These are phyloP conservation scores for Pseudoscleropodium purum DNA, from an alignment of 225 moss, liverwort and hornwort genomes.

Conservation along the genomic window DNA sequence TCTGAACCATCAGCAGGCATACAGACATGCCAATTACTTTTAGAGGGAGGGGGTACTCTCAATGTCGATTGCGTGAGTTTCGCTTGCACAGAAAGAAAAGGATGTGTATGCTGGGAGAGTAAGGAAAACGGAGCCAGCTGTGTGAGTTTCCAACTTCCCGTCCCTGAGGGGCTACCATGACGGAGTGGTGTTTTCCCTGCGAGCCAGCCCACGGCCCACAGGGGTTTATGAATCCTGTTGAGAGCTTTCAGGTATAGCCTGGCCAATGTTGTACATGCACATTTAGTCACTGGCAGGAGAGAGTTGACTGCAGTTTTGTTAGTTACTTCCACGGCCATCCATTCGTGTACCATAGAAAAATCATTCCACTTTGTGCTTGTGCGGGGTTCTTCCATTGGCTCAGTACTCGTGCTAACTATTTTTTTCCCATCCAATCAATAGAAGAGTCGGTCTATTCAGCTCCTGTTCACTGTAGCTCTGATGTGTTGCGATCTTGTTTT, in stretches of 20 bases:
- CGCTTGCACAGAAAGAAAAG: constrained; percentile 9
- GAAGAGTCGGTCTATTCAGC: not conserved
- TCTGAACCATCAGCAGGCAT: constrained; percentile 38
- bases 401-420: not conserved
- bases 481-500: not conserved
- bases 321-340: not conserved
- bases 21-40: constrained; percentile 29
- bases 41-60: constrained; percentile 1
- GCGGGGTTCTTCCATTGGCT: not conserved
- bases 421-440: not conserved
- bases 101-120: constrained; percentile 13
- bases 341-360: constrained; percentile 14
- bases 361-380: not conserved
- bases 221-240: constrained; percentile 5
- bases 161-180: constrained; percentile 17
- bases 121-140: not conserved
- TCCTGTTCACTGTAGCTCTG: not conserved
- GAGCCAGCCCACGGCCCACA: not conserved
- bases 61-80: constrained; percentile 24
- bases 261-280: constrained; percentile 2
- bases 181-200: constrained; percentile 18
- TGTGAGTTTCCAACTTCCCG: not conserved
- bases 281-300: constrained; percentile 5
- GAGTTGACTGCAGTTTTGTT: constrained; percentile 18
- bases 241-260: constrained; percentile 37